Evolutionary conservation across 1,139 yeast species (phyloP), one percentile per base, ranked within the genome.

Genomic region (Zygoascus hellenicus): DNA sequence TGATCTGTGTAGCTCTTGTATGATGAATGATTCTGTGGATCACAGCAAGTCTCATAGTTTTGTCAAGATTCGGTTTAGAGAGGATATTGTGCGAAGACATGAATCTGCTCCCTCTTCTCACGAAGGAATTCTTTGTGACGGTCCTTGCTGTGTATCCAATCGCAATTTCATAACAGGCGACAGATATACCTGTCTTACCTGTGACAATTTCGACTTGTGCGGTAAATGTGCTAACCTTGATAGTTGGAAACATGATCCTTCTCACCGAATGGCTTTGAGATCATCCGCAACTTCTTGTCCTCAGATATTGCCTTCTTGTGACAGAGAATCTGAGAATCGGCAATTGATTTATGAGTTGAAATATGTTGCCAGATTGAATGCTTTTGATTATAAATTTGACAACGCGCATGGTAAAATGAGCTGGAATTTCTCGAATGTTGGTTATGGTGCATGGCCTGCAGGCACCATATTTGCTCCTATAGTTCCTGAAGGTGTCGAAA

Each of bases 181-280:
- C 17, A 69, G 83, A 43, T 79, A 68, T 63, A 69, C 69, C 51
- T 78, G 84, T 58, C 63, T 71, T 45, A 68, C 71, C 15, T 78
- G 84, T 55, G 52, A 58, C 1, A 74, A 78, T 54, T 73, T 63
- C 55, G 83, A 78, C 54, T 65, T 78, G 48, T 78, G 84, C 59
- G 69, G 65, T 29, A 51, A 56, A 9, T 79, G 83, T 57, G 74
- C 72, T 28, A 38, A 33, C 29, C 32, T 22, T 14, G 41, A 36
- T n/a, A 11, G 19, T 36, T 42, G 44, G 42, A 34, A 26, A 16
- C 50, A 48, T 31, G 43, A 37, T 36, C 45, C 43, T 34, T 36
- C 46, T 19, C 50, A 48, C 41, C 3, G 9, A 5, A n/a, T 48
- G 28, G 28, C 14, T 2, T 17, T 38, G 14, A 16, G 35, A 33